Evolutionary conservation across 139 green algal species (phyloP).

Genomic region (Volvox africanus): DNA sequence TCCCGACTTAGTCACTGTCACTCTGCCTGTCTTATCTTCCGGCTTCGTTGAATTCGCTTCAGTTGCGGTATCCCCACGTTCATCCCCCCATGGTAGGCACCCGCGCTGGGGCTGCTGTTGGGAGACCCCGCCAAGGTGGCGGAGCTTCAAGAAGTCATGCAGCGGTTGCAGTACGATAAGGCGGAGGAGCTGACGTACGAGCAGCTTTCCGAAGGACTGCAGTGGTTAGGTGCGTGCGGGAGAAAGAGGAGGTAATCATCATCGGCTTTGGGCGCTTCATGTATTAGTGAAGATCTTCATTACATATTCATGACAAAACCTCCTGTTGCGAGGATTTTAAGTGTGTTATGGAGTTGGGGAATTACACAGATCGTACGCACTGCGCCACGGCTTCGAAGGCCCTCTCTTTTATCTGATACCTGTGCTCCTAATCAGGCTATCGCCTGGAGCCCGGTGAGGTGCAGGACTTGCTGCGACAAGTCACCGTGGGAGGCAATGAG

Average conservation of each 20-base stretch:
- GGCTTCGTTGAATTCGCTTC: no score
- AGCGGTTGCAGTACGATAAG: conserved; percentile 54
- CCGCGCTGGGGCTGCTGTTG: conserved; percentile 21
- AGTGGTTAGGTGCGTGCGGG: conserved; percentile 50
- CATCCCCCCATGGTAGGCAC: not conserved
- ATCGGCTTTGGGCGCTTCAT: no score
- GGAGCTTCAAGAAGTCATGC: conserved; percentile 67
- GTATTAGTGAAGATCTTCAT: no score
- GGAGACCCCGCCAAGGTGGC: conserved; percentile 33
- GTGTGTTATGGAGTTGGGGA: no score
- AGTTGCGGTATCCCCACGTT: no score
- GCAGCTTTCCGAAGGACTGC: conserved; percentile 64
- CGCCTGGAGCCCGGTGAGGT: conserved; percentile 65
- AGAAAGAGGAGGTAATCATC: not conserved
- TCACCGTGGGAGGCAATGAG: conserved; percentile 35
- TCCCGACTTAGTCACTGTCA: no score
- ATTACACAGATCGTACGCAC: not conserved
- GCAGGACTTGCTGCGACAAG: conserved; percentile 71
- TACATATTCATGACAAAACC: no score
- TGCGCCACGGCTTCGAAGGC: not conserved
- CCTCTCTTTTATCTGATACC: not conserved
- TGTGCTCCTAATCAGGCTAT: conserved; percentile 62
- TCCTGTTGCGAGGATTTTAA: no score
- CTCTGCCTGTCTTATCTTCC: no score
- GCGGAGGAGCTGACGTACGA: conserved; percentile 52